phyloP scores from a whole-genome alignment of 2,329 filamentous ascomycete species.

The Aspergillus eucalypticola region DNA sequence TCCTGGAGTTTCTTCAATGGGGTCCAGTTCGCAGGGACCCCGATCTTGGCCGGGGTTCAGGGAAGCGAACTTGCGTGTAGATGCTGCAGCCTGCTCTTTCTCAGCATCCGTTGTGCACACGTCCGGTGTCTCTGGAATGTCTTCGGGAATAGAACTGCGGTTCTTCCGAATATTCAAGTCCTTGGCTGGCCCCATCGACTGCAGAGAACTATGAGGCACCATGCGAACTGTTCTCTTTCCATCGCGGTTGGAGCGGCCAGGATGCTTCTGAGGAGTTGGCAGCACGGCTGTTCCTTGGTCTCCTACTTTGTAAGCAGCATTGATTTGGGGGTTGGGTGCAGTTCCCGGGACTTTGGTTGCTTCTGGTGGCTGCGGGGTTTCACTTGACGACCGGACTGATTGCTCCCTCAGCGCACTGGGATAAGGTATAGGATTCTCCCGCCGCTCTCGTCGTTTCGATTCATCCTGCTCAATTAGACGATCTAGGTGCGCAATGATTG shows the following conservation, averaged over 20 bases:
- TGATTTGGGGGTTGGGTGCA: background rate
- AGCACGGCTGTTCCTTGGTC: constrained; percentile 9
- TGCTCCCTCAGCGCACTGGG: constrained; percentile 19
- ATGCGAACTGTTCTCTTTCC: constrained; percentile 56
- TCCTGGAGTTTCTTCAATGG: constrained; percentile 45
- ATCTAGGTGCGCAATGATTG: constrained; percentile 63
- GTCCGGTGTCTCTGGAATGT: constrained; percentile 5
- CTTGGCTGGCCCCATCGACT: constrained; percentile 47
- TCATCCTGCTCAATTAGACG: constrained; percentile 52
- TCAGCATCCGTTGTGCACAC: constrained; percentile 18
- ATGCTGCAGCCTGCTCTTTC: constrained; percentile 10
- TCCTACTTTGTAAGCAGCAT: constrained; percentile 7
- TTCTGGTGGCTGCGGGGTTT: constrained; percentile 44
- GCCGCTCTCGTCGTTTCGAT: constrained; percentile 7
- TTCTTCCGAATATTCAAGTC: constrained; percentile 59
- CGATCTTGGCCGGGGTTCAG: constrained; percentile 29
- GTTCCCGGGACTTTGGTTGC: constrained; percentile 53
- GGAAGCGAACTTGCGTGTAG: constrained; percentile 15
- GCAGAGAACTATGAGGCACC: constrained; percentile 55
- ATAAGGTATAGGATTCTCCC: constrained; percentile 9
- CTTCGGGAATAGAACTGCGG: background rate
- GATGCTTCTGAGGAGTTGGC: constrained; percentile 6
- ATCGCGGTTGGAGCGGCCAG: constrained; percentile 22
- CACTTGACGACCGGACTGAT: constrained; percentile 16
- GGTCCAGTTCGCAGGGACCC: constrained; percentile 38